Evolutionary conservation across 768 basidiomycete species (phyloP), one percentile per base, ranked within the genome.

Genomic region (Leucosporidium yakuticum): DNA sequence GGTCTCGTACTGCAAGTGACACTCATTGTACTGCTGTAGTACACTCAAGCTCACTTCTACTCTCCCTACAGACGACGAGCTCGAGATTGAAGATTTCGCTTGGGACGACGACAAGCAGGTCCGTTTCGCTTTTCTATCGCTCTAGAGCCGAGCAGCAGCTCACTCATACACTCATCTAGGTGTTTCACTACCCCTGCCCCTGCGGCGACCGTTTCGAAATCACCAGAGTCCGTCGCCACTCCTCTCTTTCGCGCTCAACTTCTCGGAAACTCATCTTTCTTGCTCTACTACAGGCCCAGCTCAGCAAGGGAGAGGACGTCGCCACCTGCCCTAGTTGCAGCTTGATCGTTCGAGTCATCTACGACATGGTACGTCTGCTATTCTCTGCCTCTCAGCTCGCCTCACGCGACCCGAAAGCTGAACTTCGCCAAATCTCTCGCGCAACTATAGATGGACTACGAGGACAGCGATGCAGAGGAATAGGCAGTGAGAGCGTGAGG

Each of bases 141-240:
- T 20, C 59, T 34, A 44, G n/a, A 34, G 27, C 32, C 14, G 6
- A 57, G 57, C 48, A 57, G 19, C n/a, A 9, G 44, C 63, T 32
- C 4, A 55, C 63, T 50, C 9, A 47, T 34, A 47, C 49, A 44
- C 29, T 31, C 20, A 3, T 31, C 76, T 77, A 83, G 51, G 88
- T 97, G 7, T 97, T 87, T 76, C 94, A 98, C 82, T 96, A 94
- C 78, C 95, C 94, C 0, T 99, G 93, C 77, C 94, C 95, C 1
- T 98, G 95, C 76, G 95, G 95, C 14, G 95, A 99, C 80, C 87
- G 94, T 51, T 99, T 98, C 80, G 95, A 98, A 79, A 97, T 98
- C 73, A 67, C 74, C n/a, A 73, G 72, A 62, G 76, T 76, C 14
- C 36, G 70, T 48, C 23, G 0, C 36, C 59, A 14, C 32, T 27